Base-by-base conservation (phyloP, 2,329 filamentous ascomycete genomes). In the Cordyceps cicadae region DNA sequence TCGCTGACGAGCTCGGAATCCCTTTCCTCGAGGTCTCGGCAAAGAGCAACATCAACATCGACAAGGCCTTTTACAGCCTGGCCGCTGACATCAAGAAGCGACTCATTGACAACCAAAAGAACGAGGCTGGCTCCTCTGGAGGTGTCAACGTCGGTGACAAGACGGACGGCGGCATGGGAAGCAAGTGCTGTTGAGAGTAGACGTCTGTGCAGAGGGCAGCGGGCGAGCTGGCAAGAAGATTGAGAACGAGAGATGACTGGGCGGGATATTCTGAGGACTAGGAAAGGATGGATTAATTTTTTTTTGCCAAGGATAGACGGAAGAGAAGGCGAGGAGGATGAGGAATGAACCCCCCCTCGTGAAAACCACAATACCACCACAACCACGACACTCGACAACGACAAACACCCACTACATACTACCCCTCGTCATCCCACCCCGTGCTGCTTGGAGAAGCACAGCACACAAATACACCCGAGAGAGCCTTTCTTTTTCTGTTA, bases 31-130 rank as follows among this genome's bases (percentile, higher is more conserved):
- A 99, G 76, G 94, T 99, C 64, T 96, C 91, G 19, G 94, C 94
- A 66, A 99, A 99, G 84, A 93, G 90, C 80, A 97, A 97, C 80
- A 97, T 96, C 85, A 99, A 99, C 78, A 95, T 99, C 71, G 94
- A 99, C 77, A 92, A 97, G 80, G 94, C 94, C 19, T 99, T 99
- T 75, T 97, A 95, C 81, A 92, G 84, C 74, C 85, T 99, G 68
- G 94, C 94, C 17, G 85, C 89, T 66, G 93, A 97, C 73, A 97
- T 99, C 81, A 99, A 99, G 87, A 96, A 96, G 83, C 87, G 91
- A 68, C 88, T 97, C 75, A 94, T 97, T 76, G 93, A 97, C 75
- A 95, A 87, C 65, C 85, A 87, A 67, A 91, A 93, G 81, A 85
- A 85, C 65, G 89, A 94, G 67, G 82, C 86, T 69, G 75, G 80